These are phyloP conservation scores for Russula ochroleuca DNA, from an alignment of 768 basidiomycete species.

Conservation along the genomic window DNA sequence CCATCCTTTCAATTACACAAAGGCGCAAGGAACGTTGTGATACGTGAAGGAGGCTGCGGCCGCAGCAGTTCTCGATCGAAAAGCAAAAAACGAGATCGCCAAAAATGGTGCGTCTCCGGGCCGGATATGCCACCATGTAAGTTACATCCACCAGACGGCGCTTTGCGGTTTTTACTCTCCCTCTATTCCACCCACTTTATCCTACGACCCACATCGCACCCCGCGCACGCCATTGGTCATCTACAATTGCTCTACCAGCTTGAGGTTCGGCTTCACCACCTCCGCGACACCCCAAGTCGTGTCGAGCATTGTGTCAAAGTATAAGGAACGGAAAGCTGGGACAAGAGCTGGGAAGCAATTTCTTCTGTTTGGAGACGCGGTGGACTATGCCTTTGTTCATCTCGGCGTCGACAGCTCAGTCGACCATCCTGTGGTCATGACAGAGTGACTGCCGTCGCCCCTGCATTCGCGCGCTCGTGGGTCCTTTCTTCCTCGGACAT, in stretches of 20 bases:
- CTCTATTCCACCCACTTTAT: slow-evolving; percentile 12
- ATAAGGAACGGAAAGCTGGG: slow-evolving; percentile 84
- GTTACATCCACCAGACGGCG: too few relatives aligned
- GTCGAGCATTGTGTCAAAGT: slow-evolving; percentile 75
- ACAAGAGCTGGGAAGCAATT: slow-evolving; percentile 77
- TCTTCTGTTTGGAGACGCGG: slow-evolving; percentile 83
- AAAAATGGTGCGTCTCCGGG: too few relatives aligned
- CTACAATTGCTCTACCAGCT: slow-evolving; percentile 81
- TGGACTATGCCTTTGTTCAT: slow-evolving; percentile 86
- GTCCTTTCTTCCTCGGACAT: slow-evolving; percentile 35
- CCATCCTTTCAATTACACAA: background rate
- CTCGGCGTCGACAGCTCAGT: slow-evolving; percentile 78
- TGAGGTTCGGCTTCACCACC: slow-evolving; percentile 81
- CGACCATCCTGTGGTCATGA: slow-evolving; percentile 89
- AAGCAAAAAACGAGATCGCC: too few relatives aligned
- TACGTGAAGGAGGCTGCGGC: background rate
- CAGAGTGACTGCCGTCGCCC: slow-evolving; percentile 84
- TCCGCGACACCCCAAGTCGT: slow-evolving; percentile 53
- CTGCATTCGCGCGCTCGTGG: slow-evolving; percentile 80
- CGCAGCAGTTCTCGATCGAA: too few relatives aligned
- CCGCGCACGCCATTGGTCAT: slow-evolving; percentile 65
- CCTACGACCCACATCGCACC: slow-evolving; percentile 17
- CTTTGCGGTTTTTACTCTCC: slow-evolving; percentile 10
- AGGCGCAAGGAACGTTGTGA: background rate
- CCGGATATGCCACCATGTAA: too few relatives aligned